Evolutionary conservation across 2,329 filamentous ascomycete species (phyloP), one percentile per base, ranked within the genome.

Genomic region (Ascochyta viciae-villosae): DNA sequence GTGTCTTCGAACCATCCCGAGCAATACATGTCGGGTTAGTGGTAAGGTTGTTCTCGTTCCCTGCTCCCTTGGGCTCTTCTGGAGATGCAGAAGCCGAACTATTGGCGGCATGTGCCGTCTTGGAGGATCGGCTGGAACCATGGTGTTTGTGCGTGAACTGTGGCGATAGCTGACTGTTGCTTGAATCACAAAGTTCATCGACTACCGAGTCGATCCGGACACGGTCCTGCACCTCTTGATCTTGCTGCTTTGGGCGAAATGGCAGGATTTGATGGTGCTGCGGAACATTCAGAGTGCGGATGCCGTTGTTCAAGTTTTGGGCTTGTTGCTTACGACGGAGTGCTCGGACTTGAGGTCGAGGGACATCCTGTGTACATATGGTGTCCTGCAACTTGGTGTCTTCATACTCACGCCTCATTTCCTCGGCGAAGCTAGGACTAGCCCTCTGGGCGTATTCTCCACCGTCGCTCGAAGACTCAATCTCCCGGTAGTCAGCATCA

Each of bases 21-120:
- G 61, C 56, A 15, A 62, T 23, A 29, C 65, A 65, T 29, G 48
- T 50, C 12, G 50, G 26, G 0, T 54, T 15, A 6, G 24, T 15
- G 26, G 26, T 10, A 10, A 26, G 9, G 6, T 16, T 19, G 7
- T 35, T 33, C 6, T n/a, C 23, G 22, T 37, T 13, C 9, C 5
- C 26, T 15, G 10, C 15, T 9, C 16, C 31, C 7, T 33, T 26
- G 16, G 12, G 8, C 2, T 22, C 12, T 31, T 16, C 23, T 33
- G 29, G 3, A 29, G 16, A 9, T 8, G 31, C 12, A 39, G 34
- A 27, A 41, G 13, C 7, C 1, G 27, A 16, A 23, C 8, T 35
- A 19, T 39, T 26, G 23, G 22, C 15, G 13, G 41, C 6, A 6
- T 12, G 2, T 3, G 19, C 22, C 7, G 26, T 15, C 6, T 10